These are phyloP conservation scores for Pseudotsuga menziesii DNA, from an alignment of 75 land plant species.

Conservation along the genomic window DNA sequence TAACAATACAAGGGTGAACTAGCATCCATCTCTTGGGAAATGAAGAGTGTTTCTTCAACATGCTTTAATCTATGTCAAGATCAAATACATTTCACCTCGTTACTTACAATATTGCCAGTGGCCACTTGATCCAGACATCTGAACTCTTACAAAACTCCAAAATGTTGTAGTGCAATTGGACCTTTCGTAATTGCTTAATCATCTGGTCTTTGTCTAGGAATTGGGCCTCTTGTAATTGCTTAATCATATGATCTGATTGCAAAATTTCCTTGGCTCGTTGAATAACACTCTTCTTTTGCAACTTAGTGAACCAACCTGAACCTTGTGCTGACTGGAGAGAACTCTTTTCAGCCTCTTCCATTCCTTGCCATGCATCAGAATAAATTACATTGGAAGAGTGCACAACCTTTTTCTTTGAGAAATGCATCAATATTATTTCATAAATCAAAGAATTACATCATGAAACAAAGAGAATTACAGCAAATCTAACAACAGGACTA, in stretches of 20 bases:
- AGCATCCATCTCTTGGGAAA: not conserved
- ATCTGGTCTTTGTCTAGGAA: not conserved
- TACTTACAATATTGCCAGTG: constrained; percentile 2
- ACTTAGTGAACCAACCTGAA: constrained; percentile 1
- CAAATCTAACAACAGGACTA: too few species aligned
- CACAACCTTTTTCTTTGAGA: not conserved
- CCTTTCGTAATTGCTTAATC: not conserved
- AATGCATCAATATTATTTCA: too few species aligned
- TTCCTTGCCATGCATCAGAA: not conserved
- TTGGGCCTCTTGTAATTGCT: not conserved
- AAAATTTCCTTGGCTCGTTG: constrained; percentile 7
- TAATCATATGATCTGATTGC: too few species aligned
- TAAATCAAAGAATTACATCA: too few species aligned
- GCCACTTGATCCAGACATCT: not conserved
- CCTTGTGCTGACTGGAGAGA: not conserved
- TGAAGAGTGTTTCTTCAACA: not conserved
- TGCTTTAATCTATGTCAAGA: not conserved
- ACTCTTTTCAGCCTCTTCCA: not conserved
- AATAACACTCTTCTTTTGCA: not conserved
- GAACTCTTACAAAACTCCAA: not conserved
- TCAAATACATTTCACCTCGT: not conserved
- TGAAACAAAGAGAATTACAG: too few species aligned
- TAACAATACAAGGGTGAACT: not conserved
- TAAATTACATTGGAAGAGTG: not conserved
- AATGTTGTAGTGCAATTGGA: not conserved